Evolutionary conservation across 2,329 filamentous ascomycete species (phyloP).

Genomic region (Scedosporium apiospermum): DNA sequence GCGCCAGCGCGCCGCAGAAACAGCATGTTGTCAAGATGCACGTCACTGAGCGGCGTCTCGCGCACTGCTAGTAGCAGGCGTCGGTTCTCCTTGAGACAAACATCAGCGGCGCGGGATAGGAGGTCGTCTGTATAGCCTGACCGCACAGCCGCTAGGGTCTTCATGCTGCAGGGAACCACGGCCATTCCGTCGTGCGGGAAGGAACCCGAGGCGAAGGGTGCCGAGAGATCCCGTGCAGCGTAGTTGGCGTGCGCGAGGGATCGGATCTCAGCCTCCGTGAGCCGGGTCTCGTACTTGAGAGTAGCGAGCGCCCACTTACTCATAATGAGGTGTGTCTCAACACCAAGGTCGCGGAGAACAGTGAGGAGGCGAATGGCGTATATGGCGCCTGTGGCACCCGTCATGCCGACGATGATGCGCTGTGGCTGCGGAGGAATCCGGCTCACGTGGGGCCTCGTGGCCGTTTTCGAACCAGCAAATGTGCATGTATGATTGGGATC

Average conservation of each 20-base stretch:
- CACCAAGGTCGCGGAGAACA: conserved; percentile 27
- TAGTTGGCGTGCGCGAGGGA: conserved; percentile 28
- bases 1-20: conserved; percentile 25
- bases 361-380: conserved; percentile 31
- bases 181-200: conserved; percentile 36
- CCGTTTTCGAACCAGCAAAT: too few species aligned
- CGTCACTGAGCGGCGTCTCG: conserved; percentile 36
- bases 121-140: conserved; percentile 33
- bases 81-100: conserved; percentile 33
- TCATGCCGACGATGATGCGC: conserved; percentile 36
- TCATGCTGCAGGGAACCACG: conserved; percentile 37
- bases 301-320: conserved; percentile 39
- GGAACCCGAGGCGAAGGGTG: conserved; percentile 33
- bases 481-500: too few species aligned
- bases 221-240: conserved; percentile 31
- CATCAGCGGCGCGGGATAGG: conserved; percentile 34
- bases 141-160: conserved; percentile 32
- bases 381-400: conserved; percentile 37
- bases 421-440: conserved; percentile 5
- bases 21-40: conserved; percentile 37
- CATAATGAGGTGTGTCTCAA: conserved; percentile 38
- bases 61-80: conserved; percentile 28
- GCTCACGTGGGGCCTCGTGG: too few species aligned
- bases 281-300: conserved; percentile 35
- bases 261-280: conserved; percentile 23